Percentiles rank a stretch among this genome's conserved stretches.
Conservation (phyloP, 352 stramenopile genomes). For the Pythium diclinum region DNA sequence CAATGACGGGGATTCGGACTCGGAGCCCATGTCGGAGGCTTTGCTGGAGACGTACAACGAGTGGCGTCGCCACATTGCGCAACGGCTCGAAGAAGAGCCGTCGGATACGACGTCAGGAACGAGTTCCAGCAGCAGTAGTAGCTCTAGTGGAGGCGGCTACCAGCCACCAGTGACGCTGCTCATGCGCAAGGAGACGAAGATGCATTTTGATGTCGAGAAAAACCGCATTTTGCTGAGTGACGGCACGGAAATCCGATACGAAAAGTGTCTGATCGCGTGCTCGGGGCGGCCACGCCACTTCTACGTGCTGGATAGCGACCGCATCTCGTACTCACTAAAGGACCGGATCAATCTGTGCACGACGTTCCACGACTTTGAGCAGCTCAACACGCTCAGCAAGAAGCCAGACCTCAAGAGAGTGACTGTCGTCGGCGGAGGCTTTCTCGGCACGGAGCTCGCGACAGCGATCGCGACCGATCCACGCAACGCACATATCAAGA, state of each 20-base stretch:
- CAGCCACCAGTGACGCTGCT: slow-evolving; percentile 64
- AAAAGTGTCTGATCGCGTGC: slow-evolving; percentile 86
- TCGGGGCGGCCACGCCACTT: slow-evolving; percentile 79
- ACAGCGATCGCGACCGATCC: slow-evolving; percentile 65
- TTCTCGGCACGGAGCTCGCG: slow-evolving; percentile 87
- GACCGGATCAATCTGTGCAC: slow-evolving; percentile 87
- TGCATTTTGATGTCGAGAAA: slow-evolving; percentile 86
- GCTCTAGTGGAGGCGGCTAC: not conserved
- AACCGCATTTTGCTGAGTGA: slow-evolving; percentile 80
- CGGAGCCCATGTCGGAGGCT: slow-evolving; percentile 35
- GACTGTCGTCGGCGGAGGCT: slow-evolving; percentile 87
- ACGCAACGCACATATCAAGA: slow-evolving; percentile 46
- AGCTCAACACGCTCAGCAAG: slow-evolving; percentile 59
- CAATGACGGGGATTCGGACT: slow-evolving; percentile 17
- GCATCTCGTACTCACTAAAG: slow-evolving; percentile 76
- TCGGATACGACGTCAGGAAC: slow-evolving; percentile 15
- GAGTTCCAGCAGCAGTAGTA: not conserved
- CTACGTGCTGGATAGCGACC: slow-evolving; percentile 86
- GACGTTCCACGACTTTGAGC: slow-evolving; percentile 76
- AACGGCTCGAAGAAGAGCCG: slow-evolving; percentile 71
- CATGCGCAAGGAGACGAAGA: slow-evolving; percentile 56
- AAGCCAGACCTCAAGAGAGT: slow-evolving; percentile 52
- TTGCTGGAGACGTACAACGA: slow-evolving; percentile 90
- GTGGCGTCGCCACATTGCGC: slow-evolving; percentile 84
- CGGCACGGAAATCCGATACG: slow-evolving; percentile 77